These are phyloP conservation scores for Candida silvicultrix DNA, from an alignment of 805 yeast species.

Conservation along the genomic window DNA sequence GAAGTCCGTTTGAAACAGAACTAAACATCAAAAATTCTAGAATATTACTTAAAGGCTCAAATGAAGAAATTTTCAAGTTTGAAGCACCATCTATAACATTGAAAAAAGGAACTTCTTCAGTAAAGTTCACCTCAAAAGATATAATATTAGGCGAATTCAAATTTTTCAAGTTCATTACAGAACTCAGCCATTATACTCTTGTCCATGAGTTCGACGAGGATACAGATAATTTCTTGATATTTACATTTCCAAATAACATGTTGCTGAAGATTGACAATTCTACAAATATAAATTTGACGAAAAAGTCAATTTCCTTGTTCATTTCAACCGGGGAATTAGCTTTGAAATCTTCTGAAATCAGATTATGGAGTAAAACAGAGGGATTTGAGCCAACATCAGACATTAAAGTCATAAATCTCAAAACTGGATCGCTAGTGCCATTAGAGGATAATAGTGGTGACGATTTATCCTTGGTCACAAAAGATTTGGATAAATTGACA, in stretches of 20 bases:
- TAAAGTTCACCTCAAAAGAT: conserved; percentile 18
- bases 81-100: not conserved
- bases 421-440: not conserved
- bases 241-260: conserved; percentile 15
- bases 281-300: conserved; percentile 10
- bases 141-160: conserved; percentile 31
- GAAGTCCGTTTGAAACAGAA: conserved; percentile 22
- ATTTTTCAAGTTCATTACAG: conserved; percentile 20
- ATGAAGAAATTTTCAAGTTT: conserved; percentile 8
- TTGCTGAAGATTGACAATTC: conserved; percentile 8
- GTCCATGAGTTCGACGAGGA: conserved; percentile 8
- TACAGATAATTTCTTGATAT: conserved; percentile 3
- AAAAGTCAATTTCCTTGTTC: conserved; percentile 14
- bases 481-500: conserved; percentile 2
- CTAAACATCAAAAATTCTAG: conserved; percentile 20
- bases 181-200: conserved; percentile 21
- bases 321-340: conserved; percentile 5
- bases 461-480: not conserved
- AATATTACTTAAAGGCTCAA: conserved; percentile 13
- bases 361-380: conserved; percentile 2
- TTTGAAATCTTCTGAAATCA: conserved; percentile 2
- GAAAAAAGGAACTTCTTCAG: not conserved
- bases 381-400: not conserved
- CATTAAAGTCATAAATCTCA: not conserved
- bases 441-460: not conserved